These are phyloP conservation scores for Orobanche coerulescens DNA, from an alignment of 257 asterid genomes.

Conservation along the genomic window DNA sequence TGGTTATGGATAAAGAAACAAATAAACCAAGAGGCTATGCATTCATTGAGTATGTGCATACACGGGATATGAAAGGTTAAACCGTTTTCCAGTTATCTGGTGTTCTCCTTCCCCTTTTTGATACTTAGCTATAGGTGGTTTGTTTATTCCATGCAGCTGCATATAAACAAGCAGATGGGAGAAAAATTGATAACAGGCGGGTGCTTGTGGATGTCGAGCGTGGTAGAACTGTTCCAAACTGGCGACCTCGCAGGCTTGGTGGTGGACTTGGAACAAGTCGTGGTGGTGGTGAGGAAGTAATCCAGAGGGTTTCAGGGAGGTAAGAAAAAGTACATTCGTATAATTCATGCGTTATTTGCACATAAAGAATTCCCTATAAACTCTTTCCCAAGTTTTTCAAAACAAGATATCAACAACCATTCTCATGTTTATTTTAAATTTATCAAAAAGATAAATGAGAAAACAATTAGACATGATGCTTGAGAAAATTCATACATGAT, in stretches of 20 bases:
- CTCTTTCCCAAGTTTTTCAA: background rate
- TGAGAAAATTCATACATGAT: background rate
- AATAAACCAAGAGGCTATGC: constrained; percentile 82
- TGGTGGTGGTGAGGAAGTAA: constrained; percentile 59
- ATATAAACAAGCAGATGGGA: constrained; percentile 86
- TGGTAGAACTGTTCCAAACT: constrained; percentile 86
- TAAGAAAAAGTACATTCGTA: constrained; percentile 22
- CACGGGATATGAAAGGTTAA: constrained; percentile 77
- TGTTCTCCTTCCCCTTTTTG: background rate
- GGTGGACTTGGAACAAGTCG: constrained; percentile 92
- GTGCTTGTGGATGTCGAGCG: constrained; percentile 91
- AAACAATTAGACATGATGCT: background rate
- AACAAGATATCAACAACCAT: background rate
- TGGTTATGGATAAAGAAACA: constrained; percentile 51
- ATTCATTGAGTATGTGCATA: constrained; percentile 61
- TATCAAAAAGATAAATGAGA: background rate
- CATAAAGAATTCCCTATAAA: background rate
- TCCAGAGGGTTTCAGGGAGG: constrained; percentile 45
- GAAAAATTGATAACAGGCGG: constrained; percentile 69
- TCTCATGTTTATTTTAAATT: background rate
- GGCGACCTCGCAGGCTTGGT: constrained; percentile 89
- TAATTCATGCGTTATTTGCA: background rate
- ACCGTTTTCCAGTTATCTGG: constrained; percentile 4
- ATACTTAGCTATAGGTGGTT: constrained; percentile 3
- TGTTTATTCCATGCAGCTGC: constrained; percentile 51